A percentile compares a stretch with the other conserved stretches of the same genome.
Conservation (phyloP, 768 basidiomycete species). For the Lactarius indigo region DNA sequence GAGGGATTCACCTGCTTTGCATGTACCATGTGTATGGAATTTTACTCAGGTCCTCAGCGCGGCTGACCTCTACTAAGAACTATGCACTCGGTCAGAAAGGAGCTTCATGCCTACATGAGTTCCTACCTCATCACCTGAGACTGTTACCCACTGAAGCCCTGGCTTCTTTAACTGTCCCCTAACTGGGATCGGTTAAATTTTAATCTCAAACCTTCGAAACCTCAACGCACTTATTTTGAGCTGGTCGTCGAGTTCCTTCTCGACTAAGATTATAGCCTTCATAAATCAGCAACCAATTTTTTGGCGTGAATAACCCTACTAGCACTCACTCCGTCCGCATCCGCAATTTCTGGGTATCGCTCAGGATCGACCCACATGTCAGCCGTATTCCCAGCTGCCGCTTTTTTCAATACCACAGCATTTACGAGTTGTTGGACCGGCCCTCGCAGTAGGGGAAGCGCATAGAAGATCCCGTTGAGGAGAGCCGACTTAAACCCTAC, state of each 20-base stretch:
- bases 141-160: constrained; percentile 63
- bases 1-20: constrained; percentile 52
- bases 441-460: constrained; percentile 61
- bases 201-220: constrained; percentile 5
- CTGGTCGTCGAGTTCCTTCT: constrained; percentile 70
- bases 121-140: constrained; percentile 67
- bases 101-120: not conserved
- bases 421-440: constrained; percentile 52
- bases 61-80: constrained; percentile 79
- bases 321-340: constrained; percentile 50
- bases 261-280: constrained; percentile 64
- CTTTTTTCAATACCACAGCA: constrained; percentile 57
- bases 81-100: constrained; percentile 32
- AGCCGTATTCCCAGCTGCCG: constrained; percentile 63
- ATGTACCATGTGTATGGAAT: constrained; percentile 57
- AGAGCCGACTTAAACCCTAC: constrained; percentile 61
- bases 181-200: constrained; percentile 40
- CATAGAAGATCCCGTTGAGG: constrained; percentile 64
- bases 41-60: constrained; percentile 42
- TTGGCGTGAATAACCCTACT: not conserved
- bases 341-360: constrained; percentile 53
- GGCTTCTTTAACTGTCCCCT: constrained; percentile 71
- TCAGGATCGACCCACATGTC: constrained; percentile 61
- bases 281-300: not conserved
- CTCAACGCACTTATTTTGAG: constrained; percentile 54